Base-by-base conservation (phyloP, 352 stramenopile genomes). In the Phytophthora syringae region DNA sequence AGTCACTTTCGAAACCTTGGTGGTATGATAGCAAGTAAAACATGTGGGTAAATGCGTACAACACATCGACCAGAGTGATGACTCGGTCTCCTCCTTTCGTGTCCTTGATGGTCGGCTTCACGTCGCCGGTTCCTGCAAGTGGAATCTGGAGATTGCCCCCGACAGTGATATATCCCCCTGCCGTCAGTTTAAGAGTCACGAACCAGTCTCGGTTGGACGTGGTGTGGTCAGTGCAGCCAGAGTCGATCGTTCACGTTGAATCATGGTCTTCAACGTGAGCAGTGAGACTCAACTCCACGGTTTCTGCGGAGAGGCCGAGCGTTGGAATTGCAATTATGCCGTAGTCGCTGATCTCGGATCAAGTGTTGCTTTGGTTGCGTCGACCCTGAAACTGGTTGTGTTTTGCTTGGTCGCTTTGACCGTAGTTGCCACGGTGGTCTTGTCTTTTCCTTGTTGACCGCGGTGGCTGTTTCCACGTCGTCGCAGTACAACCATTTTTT, bases 251-350 rank as follows among this genome's bases (percentile, higher is more conserved):
- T 9, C 27, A 32, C 27, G 9, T 32, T 32, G 56, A 24, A 25
- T 57, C 56, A 22, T 52, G 55, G 7, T 25, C 10, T 21, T 24
- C 20, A n/a, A 54, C 45, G 0, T 21, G 5, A 20, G 45, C 22
- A 13, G 52, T 50, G 9, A 64, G 27, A n/a, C 52, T 54, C 13
- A 64, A 11, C 2, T 18, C 39, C 21, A 25, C 20, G 11, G 37
- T 20, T 18, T 11, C 39, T 15, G n/a, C n/a, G n/a, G n/a, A n/a
- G n/a, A 54, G 20, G 32, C 54, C 18, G 12, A 61, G 30, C 24
- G 54, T 62, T 2, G 43, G 53, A 20, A 63, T 70, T 13, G 61
- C 45, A 42, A 64, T 49, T 11, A 54, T 42, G 12, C 62, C 48
- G 50, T 51, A 65, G 1, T 57, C 43, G 30, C 28, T 44, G 37